Base-by-base conservation (phyloP, 2,329 filamentous ascomycete genomes). In the Verticillium klebahnii region DNA sequence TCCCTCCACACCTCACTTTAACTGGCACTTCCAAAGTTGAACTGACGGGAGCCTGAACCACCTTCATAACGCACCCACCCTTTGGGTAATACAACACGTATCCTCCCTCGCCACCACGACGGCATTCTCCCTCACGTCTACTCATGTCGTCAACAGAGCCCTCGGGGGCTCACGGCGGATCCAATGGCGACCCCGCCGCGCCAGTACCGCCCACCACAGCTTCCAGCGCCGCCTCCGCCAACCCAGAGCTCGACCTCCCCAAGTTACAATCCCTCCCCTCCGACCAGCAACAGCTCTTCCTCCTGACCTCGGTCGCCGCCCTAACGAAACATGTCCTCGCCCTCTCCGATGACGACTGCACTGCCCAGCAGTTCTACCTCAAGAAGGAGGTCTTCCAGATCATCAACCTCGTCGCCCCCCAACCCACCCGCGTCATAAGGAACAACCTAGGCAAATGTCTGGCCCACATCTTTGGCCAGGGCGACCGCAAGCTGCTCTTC, bases 361-460 rank as follows among this genome's bases (percentile, higher is more conserved):
- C 91, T 25, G 86, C 91, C 14, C 91, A 97, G 77, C 95, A 99
- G 76, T 88, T 93, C 69, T 91, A 92, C 73, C 83, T 99, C 69
- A 97, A 97, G 78, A 93, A 91, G 74, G 93, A 98, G 82, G 84
- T 97, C 67, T 91, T 98, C 75, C 92, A 97, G 77, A 90, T 99
- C 73, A 85, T 99, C 74, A 93, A 89, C 70, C 85, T 99, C 45
- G 74, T 87, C 57, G 84, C 92, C 50, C 94, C 94, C 61, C 85
- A 90, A 57, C 92, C 94, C 40, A 94, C 92, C 52, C 86, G 95
- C 72, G 90, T 97, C 50, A 90, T 97, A 72, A 87, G 95, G 69
- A 95, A 94, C 77, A 96, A 94, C 72, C 75, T 98, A 39, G 94
- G 93, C 57, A 86, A 87, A 74, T 94, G 92, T 69, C 89, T 97